Conservation (phyloP, 2,329 filamentous ascomycete genomes). For the Colletotrichum lindemuthianum region DNA sequence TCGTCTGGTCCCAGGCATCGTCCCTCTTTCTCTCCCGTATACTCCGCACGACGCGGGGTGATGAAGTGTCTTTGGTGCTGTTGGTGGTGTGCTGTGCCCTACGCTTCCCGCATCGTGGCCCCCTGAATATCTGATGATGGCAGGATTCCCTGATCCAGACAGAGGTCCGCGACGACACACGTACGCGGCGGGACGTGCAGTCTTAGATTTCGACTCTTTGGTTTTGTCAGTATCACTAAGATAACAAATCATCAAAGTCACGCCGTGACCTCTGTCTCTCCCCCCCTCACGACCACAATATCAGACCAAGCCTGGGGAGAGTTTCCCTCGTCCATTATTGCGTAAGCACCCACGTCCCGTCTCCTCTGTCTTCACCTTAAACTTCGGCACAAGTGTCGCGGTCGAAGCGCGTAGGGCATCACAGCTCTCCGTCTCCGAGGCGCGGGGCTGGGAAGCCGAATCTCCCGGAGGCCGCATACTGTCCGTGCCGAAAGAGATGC, state of each 20-base stretch:
- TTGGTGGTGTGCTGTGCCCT: too few relatives aligned
- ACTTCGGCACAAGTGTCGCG: conserved; percentile 7
- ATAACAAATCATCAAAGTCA: background rate
- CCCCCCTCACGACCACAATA: background rate
- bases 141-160: background rate
- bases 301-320: background rate
- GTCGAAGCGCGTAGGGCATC: background rate
- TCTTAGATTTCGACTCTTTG: background rate
- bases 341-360: conserved; percentile 17
- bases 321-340: background rate
- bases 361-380: background rate
- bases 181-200: background rate
- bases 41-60: background rate
- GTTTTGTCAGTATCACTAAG: conserved; percentile 20
- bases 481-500: conserved; percentile 13
- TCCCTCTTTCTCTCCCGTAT: conserved; percentile 6
- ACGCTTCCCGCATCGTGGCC: too few relatives aligned
- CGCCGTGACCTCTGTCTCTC: background rate
- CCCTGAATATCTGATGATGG: conserved; percentile 5
- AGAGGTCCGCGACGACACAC: conserved; percentile 1
- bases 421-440: background rate
- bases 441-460: background rate
- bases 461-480: conserved; percentile 9
- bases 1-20: conserved; percentile 15
- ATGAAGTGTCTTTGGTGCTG: too few relatives aligned